Conservation (phyloP, 345 rosid genomes). For the Noccaea caerulescens region DNA sequence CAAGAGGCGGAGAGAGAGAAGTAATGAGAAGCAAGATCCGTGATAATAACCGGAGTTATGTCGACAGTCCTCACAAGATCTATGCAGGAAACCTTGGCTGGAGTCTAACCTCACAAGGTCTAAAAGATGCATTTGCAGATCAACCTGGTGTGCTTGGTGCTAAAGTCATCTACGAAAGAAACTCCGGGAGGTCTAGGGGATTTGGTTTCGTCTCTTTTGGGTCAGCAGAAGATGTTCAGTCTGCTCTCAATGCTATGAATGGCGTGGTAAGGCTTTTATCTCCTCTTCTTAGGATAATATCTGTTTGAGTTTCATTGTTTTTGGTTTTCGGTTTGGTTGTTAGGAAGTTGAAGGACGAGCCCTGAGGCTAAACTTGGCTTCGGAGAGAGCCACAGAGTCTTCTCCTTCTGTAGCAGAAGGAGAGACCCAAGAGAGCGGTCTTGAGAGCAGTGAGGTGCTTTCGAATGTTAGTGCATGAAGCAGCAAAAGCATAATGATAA, state of each 20-base stretch:
- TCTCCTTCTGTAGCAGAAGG: conserved; percentile 35
- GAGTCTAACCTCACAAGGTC: conserved; percentile 72
- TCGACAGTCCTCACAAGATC: conserved; percentile 83
- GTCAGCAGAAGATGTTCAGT: conserved; percentile 61
- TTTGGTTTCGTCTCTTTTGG: conserved; percentile 85
- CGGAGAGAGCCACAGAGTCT: conserved; percentile 52
- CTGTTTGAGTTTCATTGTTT: conserved; percentile 6
- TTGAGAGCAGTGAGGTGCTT: conserved; percentile 56
- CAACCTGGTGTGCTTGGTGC: conserved; percentile 85
- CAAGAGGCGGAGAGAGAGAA: conserved; percentile 89
- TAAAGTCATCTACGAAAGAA: conserved; percentile 75
- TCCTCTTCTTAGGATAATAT: background rate
- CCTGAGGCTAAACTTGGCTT: conserved; percentile 70
- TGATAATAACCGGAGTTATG: conserved; percentile 55
- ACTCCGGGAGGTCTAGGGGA: conserved; percentile 79
- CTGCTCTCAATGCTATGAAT: conserved; percentile 69
- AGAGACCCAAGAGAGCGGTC: conserved; percentile 29
- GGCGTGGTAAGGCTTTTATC: conserved; percentile 65
- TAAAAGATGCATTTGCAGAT: conserved; percentile 67
- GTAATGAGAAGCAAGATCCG: conserved; percentile 64
- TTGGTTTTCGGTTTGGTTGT: background rate
- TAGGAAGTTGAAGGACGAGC: conserved; percentile 96
- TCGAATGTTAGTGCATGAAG: conserved; percentile 55
- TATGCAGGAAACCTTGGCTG: conserved; percentile 94
- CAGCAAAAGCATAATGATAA: conserved; percentile 12